Evolutionary conservation across 2,329 filamentous ascomycete genomes (phyloP).

Genomic region (Fusarium nisikadoi): DNA sequence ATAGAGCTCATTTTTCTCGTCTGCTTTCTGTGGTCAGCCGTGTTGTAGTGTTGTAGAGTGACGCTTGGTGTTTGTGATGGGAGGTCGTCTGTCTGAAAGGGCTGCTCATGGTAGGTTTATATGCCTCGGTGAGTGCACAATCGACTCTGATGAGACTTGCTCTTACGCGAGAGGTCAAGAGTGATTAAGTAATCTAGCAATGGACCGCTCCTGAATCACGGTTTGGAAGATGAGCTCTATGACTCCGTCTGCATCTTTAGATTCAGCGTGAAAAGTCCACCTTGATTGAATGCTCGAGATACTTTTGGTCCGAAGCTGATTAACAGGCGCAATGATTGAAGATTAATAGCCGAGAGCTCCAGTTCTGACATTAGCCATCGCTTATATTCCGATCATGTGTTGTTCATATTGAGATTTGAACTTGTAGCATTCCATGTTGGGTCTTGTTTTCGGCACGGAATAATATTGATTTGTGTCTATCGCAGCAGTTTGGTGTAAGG

Average conservation of each 20-base stretch:
- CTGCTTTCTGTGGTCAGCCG: background rate
- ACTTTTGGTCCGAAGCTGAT: rapidly evolving
- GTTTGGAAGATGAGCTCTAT: background rate
- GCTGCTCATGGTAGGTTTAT: background rate
- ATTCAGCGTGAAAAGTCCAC: background rate
- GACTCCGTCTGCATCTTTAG: rapidly evolving
- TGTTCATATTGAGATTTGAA: background rate
- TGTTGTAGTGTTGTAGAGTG: no score
- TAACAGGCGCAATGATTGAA: rapidly evolving
- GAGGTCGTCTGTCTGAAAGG: background rate
- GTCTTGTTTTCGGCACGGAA: background rate
- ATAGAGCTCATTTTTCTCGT: background rate
- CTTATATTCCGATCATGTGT: background rate
- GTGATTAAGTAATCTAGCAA: rapidly evolving
- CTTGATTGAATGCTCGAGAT: no score
- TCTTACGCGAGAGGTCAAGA: rapidly evolving
- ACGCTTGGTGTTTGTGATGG: background rate
- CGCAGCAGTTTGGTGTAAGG: no score
- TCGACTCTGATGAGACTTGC: rapidly evolving
- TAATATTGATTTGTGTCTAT: background rate
- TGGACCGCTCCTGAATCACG: no score
- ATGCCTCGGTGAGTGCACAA: rapidly evolving
- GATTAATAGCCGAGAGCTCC: rapidly evolving
- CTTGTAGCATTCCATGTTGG: no score
- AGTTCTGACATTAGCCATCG: background rate